Conservation (phyloP, 495 filamentous ascomycete species). For the Penicillium maclennaniae region DNA sequence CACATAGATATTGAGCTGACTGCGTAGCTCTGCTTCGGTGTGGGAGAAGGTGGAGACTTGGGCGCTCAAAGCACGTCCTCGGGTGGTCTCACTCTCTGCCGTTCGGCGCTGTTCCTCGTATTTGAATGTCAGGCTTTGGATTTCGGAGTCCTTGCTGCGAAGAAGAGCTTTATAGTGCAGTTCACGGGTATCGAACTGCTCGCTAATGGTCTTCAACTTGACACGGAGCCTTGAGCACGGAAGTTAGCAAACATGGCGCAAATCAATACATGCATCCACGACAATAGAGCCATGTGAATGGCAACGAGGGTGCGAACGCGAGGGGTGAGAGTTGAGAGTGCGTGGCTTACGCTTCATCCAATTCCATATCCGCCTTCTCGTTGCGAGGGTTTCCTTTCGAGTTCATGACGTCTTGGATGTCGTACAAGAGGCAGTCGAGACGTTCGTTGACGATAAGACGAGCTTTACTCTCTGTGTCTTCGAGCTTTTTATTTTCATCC, state of each 20-base stretch:
- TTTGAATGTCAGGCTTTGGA: constrained; percentile 81
- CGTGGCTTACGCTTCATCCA: constrained; percentile 76
- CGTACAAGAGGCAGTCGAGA: constrained; percentile 66
- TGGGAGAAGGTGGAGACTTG: constrained; percentile 96
- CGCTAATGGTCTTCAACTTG: constrained; percentile 88
- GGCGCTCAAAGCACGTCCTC: constrained; percentile 76
- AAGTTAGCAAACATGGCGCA: constrained; percentile 9
- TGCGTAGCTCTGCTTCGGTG: constrained; percentile 88
- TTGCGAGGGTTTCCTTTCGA: constrained; percentile 72
- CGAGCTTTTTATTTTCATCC: constrained; percentile 87
- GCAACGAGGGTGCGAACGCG: background rate
- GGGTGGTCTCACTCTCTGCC: constrained; percentile 72
- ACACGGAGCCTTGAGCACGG: constrained; percentile 63
- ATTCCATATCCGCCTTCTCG: constrained; percentile 71
- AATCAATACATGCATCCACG: background rate
- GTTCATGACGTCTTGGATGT: constrained; percentile 77
- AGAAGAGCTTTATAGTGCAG: constrained; percentile 84
- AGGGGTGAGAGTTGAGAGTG: background rate
- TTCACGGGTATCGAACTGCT: constrained; percentile 93
- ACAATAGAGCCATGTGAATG: background rate
- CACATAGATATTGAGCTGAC: constrained; percentile 96
- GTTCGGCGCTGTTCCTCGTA: constrained; percentile 85
- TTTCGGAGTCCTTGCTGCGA: constrained; percentile 93
- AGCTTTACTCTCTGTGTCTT: constrained; percentile 76
- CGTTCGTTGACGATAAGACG: constrained; percentile 81